Evolutionary conservation across 2,329 filamentous ascomycete genomes (phyloP).

Genomic region (Ophiosphaerella herpotricha): DNA sequence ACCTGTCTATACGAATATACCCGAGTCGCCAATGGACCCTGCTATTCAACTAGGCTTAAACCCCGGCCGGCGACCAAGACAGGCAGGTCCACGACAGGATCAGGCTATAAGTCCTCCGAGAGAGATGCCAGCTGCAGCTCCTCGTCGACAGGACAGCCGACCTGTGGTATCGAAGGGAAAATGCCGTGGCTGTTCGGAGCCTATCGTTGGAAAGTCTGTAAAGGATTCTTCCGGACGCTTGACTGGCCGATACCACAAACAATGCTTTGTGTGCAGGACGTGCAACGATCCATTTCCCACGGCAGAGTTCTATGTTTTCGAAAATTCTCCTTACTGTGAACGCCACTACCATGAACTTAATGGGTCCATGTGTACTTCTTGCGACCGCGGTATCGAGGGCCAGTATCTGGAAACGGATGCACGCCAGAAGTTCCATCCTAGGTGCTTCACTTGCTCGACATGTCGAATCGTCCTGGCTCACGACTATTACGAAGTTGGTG

Average conservation of each 20-base stretch:
- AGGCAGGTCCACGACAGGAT: conserved; percentile 15
- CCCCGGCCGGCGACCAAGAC: conserved; percentile 22
- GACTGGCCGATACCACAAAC: conserved; percentile 91
- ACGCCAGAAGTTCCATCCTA: conserved; percentile 79
- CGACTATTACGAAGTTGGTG: conserved; percentile 89
- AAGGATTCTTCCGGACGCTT: conserved; percentile 91
- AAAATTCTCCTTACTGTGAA: conserved; percentile 87
- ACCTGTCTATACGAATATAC: conserved; percentile 28
- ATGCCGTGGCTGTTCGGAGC: conserved; percentile 79
- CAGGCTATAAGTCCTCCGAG: conserved; percentile 20
- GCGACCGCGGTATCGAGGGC: conserved; percentile 86
- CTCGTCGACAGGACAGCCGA: conserved; percentile 22
- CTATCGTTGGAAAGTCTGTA: conserved; percentile 88
- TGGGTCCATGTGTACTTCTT: conserved; percentile 79
- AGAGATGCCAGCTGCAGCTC: conserved; percentile 15
- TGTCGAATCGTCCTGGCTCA: conserved; percentile 75
- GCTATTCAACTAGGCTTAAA: conserved; percentile 44
- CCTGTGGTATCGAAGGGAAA: conserved; percentile 64
- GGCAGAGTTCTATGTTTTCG: conserved; percentile 87
- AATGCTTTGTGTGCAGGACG: conserved; percentile 88
- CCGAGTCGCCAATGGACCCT: conserved; percentile 48
- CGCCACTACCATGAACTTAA: conserved; percentile 93
- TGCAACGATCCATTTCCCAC: conserved; percentile 83
- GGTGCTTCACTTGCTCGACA: conserved; percentile 82
- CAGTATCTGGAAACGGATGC: conserved; percentile 86